A percentile compares a stretch with the other conserved stretches of the same genome.
Conservation (phyloP, 768 basidiomycete genomes). For the Tulasnella sp. region DNA sequence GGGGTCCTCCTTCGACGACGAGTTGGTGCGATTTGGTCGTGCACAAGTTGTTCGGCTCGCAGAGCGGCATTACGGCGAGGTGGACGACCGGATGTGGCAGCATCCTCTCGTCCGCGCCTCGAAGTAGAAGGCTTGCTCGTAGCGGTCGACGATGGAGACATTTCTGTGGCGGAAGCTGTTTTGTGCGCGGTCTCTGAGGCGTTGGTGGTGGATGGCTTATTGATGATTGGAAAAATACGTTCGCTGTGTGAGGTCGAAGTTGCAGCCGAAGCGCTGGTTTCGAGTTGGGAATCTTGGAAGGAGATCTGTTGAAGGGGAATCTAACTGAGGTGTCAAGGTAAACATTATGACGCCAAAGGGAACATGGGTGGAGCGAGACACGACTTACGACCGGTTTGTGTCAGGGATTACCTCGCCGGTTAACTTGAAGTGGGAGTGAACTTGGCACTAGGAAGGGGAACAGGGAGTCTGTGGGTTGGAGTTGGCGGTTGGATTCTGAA, state of each 20-base stretch:
- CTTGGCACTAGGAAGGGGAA: background rate
- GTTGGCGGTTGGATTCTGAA: background rate
- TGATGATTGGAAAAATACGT: too few species aligned
- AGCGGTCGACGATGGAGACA: background rate
- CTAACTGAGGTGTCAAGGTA: background rate
- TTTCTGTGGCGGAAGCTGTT: background rate
- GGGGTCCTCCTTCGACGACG: too few species aligned
- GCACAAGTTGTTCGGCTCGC: too few species aligned
- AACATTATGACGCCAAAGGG: too few species aligned
- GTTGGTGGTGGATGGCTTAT: background rate
- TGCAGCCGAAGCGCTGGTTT: background rate
- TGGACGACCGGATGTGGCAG: background rate
- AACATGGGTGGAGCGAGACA: too few species aligned
- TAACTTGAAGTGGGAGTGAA: background rate
- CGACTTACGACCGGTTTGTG: too few species aligned
- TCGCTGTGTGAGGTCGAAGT: too few species aligned
- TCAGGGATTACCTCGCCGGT: background rate
- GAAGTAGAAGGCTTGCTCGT: background rate
- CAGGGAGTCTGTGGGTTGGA: background rate
- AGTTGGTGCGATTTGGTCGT: too few species aligned
- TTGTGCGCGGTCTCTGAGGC: background rate
- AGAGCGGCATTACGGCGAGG: too few species aligned
- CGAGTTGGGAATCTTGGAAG: background rate
- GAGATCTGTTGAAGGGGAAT: too few species aligned
- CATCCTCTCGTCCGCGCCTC: background rate